A percentile compares a stretch with the other conserved stretches of the same genome.
These are phyloP conservation scores for Meyerozyma elateridarum DNA, from an alignment of 1,139 yeast species.

Conservation along the genomic window DNA sequence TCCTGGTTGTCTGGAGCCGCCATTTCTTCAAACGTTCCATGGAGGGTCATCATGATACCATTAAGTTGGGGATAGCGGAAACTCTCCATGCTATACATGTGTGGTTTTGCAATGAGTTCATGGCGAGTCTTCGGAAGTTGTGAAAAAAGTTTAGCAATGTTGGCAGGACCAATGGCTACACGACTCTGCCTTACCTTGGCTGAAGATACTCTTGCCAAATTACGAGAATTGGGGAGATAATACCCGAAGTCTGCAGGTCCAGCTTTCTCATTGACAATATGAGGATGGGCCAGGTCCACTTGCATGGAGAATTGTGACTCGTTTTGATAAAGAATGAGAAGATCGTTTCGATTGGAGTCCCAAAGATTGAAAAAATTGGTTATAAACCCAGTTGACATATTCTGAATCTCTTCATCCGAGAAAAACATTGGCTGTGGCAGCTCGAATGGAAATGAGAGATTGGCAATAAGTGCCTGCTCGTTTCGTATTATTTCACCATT, in stretches of 20 bases:
- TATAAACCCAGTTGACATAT: constrained; percentile 68
- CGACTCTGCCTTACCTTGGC: constrained; percentile 51
- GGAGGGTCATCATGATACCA: constrained; percentile 73
- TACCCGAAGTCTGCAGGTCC: constrained; percentile 53
- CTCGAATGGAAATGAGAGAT: constrained; percentile 55
- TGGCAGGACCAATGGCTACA: constrained; percentile 67
- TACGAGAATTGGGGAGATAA: constrained; percentile 70
- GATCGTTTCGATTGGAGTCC: constrained; percentile 73
- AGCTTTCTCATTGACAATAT: constrained; percentile 31
- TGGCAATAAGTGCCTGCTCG: constrained; percentile 51
- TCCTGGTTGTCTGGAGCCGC: constrained; percentile 44
- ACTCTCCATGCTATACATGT: constrained; percentile 71
- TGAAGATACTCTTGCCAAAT: constrained; percentile 64
- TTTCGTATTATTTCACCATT: constrained; percentile 79
- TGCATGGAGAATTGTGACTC: constrained; percentile 81
- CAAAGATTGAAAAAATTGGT: constrained; percentile 71
- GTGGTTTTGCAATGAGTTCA: constrained; percentile 57
- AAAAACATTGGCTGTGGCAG: constrained; percentile 54
- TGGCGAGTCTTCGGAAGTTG: constrained; percentile 76
- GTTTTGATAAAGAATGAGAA: constrained; percentile 69
- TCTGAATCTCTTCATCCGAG: constrained; percentile 71
- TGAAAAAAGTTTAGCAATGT: constrained; percentile 56
- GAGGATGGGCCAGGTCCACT: constrained; percentile 49
- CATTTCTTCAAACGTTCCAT: constrained; percentile 77
- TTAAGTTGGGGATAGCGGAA: constrained; percentile 67